A percentile compares a stretch with the other conserved stretches of the same genome.
These are phyloP conservation scores for Pseudozyma sp. DNA, from an alignment of 1,284 basidiomycete genomes.

Conservation along the genomic window DNA sequence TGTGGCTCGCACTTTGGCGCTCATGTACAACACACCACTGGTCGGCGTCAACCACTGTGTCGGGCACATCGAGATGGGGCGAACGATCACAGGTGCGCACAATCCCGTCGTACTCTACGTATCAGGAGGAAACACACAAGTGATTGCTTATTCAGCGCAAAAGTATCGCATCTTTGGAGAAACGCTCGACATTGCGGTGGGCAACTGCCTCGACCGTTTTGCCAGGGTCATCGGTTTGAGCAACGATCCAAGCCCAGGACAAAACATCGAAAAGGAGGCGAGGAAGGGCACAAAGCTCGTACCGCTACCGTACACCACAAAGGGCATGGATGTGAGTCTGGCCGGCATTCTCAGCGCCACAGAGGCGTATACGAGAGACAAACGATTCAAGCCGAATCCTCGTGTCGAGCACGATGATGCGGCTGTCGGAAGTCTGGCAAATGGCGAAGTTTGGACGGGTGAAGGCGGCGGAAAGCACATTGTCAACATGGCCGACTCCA, in stretches of 20 bases:
- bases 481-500: constrained; percentile 36
- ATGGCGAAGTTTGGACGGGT: constrained; percentile 56
- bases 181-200: constrained; percentile 97
- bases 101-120: constrained; percentile 99
- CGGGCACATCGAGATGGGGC: constrained; percentile 97
- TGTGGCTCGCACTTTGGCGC: constrained; percentile 90
- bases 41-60: constrained; percentile 99
- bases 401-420: constrained; percentile 14
- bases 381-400: constrained; percentile 48
- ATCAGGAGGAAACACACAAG: constrained; percentile 98
- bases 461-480: constrained; percentile 60
- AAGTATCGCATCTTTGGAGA: constrained; percentile 99
- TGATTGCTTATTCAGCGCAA: constrained; percentile 92
- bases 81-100: constrained; percentile 90
- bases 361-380: constrained; percentile 79
- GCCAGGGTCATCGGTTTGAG: constrained; percentile 94
- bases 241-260: constrained; percentile 97
- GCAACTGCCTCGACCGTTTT: constrained; percentile 97
- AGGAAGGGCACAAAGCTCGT: constrained; percentile 83
- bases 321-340: constrained; percentile 97
- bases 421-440: constrained; percentile 59
- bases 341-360: constrained; percentile 90
- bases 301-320: constrained; percentile 91
- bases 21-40: constrained; percentile 89
- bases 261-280: constrained; percentile 96